A percentile compares a stretch with the other conserved stretches of the same genome.
These are phyloP conservation scores for Cytospora schulzeri DNA, from an alignment of 2,329 filamentous ascomycete genomes.

Conservation along the genomic window DNA sequence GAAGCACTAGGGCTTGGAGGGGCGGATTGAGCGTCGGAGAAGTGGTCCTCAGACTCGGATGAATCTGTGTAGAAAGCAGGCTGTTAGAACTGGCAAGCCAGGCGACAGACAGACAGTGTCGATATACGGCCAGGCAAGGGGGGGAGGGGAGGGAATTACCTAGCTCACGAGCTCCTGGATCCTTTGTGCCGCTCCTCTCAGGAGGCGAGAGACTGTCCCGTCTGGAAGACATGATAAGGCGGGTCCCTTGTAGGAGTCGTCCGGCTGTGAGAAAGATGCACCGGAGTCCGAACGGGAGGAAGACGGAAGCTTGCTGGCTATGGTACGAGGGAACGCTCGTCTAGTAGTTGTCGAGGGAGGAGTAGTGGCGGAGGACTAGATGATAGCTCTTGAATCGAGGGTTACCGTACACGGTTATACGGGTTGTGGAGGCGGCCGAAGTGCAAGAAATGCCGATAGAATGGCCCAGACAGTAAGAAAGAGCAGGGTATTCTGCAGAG, in stretches of 20 bases:
- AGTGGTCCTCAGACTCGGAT: slow-evolving; percentile 70
- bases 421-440: background rate
- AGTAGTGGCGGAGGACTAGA: slow-evolving; percentile 4
- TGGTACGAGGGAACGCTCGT: slow-evolving; percentile 17
- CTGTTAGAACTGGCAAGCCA: background rate
- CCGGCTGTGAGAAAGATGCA: background rate
- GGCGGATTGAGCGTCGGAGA: slow-evolving; percentile 58
- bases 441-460: background rate
- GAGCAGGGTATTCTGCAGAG: background rate
- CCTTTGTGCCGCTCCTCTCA: slow-evolving; percentile 45
- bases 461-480: background rate
- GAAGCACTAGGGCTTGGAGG: slow-evolving; percentile 48
- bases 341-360: slow-evolving; percentile 17
- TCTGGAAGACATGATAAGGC: slow-evolving; percentile 37
- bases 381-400: background rate
- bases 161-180: slow-evolving; percentile 63
- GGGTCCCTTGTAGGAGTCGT: background rate
- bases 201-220: slow-evolving; percentile 45
- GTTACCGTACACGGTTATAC: background rate
- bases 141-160: slow-evolving; percentile 42
- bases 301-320: slow-evolving; percentile 6
- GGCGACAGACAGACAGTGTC: background rate
- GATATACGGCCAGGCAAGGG: background rate
- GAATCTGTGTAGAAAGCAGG: slow-evolving; percentile 42
- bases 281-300: slow-evolving; percentile 1